Base-by-base conservation (phyloP, 495 filamentous ascomycete species). In the Coniosporium apollinis region DNA sequence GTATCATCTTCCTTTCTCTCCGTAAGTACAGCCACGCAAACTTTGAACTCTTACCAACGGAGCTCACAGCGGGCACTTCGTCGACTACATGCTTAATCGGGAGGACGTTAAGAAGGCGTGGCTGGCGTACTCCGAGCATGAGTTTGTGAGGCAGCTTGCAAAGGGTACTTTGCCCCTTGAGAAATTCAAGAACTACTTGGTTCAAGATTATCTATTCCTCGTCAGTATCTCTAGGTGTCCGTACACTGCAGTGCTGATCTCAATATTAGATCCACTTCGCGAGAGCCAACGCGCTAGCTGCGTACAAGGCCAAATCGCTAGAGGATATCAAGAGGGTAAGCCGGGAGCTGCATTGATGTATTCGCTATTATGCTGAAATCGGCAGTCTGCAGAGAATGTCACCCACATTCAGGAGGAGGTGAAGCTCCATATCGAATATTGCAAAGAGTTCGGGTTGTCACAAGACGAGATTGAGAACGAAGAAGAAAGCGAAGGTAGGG, bases 171-270 rank as follows among this genome's bases (percentile, higher is more conserved):
- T 94, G 25, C 74, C 76, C 1, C 35, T 72, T 1, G 71, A 79
- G 30, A 67, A 65, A 3, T 93, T 93, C 59, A 84, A 84, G 53
- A 63, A 77, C 31, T 94, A 93, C 47, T 62, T 94, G 28, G 65
- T 86, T 16, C 85, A 94, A 46, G 85, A 93, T 51, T 93, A 93
- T 53, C 58, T 92, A 20, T 94, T 83, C 46, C 61, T 94, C 15
- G 80, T 91, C 37, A 44, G 59, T 48, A 3, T n/a, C 4, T 3
- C 22, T 6, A 33, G n/a, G 4, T 19, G 28, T 17, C 32, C 3
- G 18, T 20, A 7, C 16, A 22, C n/a, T 8, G 19, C 6, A 11
- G 28, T 19, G 22, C 30, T 37, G 37, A 49, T 22, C 55, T 36
- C 2, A 24, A 15, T 16, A 9, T 1, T 38, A 85, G 80, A 66